Conservation (phyloP, 768 basidiomycete species). For the Boletus bicolor region DNA sequence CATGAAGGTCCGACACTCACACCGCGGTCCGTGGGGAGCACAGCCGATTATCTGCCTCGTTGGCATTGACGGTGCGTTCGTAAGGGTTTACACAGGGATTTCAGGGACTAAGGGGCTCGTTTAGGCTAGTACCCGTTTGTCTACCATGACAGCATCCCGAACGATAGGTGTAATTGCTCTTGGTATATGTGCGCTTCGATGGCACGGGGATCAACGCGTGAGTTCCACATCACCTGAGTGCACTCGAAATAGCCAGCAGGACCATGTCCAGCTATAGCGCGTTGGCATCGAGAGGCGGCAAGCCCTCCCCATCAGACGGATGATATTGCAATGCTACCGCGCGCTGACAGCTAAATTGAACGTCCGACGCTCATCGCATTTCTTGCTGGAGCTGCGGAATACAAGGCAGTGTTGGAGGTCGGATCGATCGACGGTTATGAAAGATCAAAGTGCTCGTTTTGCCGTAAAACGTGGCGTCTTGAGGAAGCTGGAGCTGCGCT, state of each 20-base stretch:
- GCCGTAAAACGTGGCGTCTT: constrained; percentile 1
- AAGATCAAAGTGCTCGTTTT: not conserved
- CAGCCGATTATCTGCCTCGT: constrained; percentile 24
- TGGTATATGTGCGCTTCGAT: constrained; percentile 19
- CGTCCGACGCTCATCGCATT: constrained; percentile 2
- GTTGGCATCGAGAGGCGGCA: constrained; percentile 12
- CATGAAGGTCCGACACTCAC: constrained; percentile 19
- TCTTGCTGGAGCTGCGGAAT: constrained; percentile 1
- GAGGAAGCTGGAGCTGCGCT: not conserved
- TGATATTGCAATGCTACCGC: constrained; percentile 1
- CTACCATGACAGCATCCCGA: constrained; percentile 30
- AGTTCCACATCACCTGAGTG: constrained; percentile 16
- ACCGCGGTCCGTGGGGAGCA: constrained; percentile 15
- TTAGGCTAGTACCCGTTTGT: constrained; percentile 20
- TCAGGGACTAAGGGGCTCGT: constrained; percentile 22
- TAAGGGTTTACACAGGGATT: constrained; percentile 14
- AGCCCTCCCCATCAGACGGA: constrained; percentile 2
- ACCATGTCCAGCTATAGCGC: constrained; percentile 9
- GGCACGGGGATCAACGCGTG: constrained; percentile 26
- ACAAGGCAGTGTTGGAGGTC: constrained; percentile 15
- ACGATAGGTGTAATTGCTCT: constrained; percentile 6
- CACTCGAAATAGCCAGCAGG: constrained; percentile 16
- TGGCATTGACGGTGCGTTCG: constrained; percentile 8
- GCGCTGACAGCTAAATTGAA: constrained; percentile 4
- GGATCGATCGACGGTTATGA: constrained; percentile 7